These are phyloP conservation scores for Datura wrightii DNA, from an alignment of 257 asterid species.

Conservation along the genomic window DNA sequence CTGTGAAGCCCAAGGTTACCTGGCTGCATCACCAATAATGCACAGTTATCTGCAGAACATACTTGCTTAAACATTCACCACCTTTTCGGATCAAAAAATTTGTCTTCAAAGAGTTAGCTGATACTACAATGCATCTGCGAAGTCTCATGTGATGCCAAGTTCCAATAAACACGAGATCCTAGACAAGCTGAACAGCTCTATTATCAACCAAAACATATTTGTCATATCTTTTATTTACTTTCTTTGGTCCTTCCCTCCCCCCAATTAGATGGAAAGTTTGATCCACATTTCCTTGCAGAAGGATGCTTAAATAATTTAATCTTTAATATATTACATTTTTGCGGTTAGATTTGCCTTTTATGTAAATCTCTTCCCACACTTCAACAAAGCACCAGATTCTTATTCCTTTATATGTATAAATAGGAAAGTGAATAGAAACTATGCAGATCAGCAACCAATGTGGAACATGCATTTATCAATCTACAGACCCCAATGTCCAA, in stretches of 20 bases:
- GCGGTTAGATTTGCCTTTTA: background rate
- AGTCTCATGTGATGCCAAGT: background rate
- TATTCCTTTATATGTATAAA: background rate
- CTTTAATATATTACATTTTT: background rate
- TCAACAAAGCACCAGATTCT: background rate
- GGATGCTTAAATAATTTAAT: background rate
- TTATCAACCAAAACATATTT: slow-evolving; percentile 11
- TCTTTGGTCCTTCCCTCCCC: background rate
- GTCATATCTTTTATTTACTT: background rate
- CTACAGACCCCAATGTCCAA: background rate
- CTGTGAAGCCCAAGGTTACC: background rate
- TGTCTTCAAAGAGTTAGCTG: background rate
- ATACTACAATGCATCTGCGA: background rate
- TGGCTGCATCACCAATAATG: background rate
- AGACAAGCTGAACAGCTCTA: background rate
- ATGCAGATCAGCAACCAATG: background rate
- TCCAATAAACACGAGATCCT: slow-evolving; percentile 13
- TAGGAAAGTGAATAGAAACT: background rate
- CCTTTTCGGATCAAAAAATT: background rate
- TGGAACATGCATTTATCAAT: background rate
- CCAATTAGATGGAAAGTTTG: background rate
- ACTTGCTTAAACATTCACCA: background rate
- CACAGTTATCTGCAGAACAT: slow-evolving; percentile 18
- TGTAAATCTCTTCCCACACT: background rate
- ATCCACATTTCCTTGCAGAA: background rate